Base-by-base conservation (phyloP, 75 land plant species). In the Pinus taeda region DNA sequence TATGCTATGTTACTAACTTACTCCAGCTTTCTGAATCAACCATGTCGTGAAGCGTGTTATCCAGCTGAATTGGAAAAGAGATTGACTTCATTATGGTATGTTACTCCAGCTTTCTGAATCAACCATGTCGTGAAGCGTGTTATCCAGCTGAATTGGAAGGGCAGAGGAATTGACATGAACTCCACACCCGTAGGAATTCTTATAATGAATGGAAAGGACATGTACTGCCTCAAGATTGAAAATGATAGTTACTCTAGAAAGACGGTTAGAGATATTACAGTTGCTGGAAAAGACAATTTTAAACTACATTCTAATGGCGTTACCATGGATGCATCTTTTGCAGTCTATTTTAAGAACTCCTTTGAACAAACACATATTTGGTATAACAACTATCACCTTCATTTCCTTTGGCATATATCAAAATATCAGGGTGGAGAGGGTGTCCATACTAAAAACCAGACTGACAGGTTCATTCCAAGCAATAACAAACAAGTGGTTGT, bases 1-100 rank as follows among this genome's bases (percentile, higher is more conserved):
- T 86, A 63, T 97, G 98, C 98, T 84, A 85, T 83, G 59, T 88
- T 59, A 18, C n/a, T n/a, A n/a, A n/a, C n/a, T n/a, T n/a, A n/a
- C 79, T 71, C 89, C 90, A 21, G 95, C 95, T 42, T 97, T 97
- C 73, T 84, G 99, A 49, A 83, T 94, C 70, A 85, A 94, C 82
- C 89, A 94, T 87, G 74, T n/a, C 59, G 85, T 88, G 49, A 87
- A 75, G 66, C 78, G 82, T 30, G 74, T 60, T 7, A 78, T 94
- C 24, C 86, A 88, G 60, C 81, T 97, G 76, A 90, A 94, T 57
- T 90, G 91, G 92, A 90, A 88, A 87, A 63, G 33, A 57, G 65
- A 21, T 63, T 60, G 4, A 64, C 74, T 36, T 61, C 88, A 63
- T 64, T 86, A 63, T 97, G 98, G 99, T 84, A 85, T 83, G 59